Evolutionary conservation across 2,329 filamentous ascomycete genomes (phyloP).

Genomic region (Cercospora brassicicola): DNA sequence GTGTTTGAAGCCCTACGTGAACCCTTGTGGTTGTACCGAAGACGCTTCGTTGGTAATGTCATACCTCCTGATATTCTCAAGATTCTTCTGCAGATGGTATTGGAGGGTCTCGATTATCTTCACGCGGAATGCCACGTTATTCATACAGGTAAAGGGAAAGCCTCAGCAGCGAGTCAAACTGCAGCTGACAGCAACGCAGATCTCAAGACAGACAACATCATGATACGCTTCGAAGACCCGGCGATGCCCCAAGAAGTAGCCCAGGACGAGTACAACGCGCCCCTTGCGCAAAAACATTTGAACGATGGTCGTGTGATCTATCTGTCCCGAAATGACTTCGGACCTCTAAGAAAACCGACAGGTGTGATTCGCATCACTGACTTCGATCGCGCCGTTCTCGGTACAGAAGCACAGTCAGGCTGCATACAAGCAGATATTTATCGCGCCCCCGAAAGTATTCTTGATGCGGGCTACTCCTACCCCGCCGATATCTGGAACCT

Average conservation of each 20-base stretch:
- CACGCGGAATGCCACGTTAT: slow-evolving; percentile 30
- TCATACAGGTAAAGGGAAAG: slow-evolving; percentile 23
- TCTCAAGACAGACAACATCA: slow-evolving; percentile 27
- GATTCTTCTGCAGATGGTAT: slow-evolving; percentile 8
- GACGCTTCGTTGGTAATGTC: slow-evolving; percentile 9
- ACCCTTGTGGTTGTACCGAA: slow-evolving; percentile 19
- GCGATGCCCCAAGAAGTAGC: slow-evolving; percentile 19
- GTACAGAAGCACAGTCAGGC: slow-evolving; percentile 17
- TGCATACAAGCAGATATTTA: slow-evolving; percentile 24
- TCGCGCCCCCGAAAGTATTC: slow-evolving; percentile 25
- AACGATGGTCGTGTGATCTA: slow-evolving; percentile 22
- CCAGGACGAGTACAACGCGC: slow-evolving; percentile 15
- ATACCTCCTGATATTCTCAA: slow-evolving; percentile 25
- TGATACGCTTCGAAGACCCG: slow-evolving; percentile 24
- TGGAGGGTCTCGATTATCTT: slow-evolving; percentile 32
- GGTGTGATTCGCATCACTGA: slow-evolving; percentile 20
- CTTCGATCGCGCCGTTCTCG: slow-evolving; percentile 21
- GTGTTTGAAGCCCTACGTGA: slow-evolving; percentile 28
- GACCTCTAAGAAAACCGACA: slow-evolving; percentile 11
- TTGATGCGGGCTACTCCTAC: slow-evolving; percentile 26
- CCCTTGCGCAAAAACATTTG: slow-evolving; percentile 25
- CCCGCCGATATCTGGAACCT: slow-evolving; percentile 35
- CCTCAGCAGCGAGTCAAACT: not conserved
- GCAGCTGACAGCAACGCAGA: slow-evolving; percentile 7
- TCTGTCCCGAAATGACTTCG: slow-evolving; percentile 22